Conservation (phyloP, 208 protist genomes). For the Leishmania arabica region DNA sequence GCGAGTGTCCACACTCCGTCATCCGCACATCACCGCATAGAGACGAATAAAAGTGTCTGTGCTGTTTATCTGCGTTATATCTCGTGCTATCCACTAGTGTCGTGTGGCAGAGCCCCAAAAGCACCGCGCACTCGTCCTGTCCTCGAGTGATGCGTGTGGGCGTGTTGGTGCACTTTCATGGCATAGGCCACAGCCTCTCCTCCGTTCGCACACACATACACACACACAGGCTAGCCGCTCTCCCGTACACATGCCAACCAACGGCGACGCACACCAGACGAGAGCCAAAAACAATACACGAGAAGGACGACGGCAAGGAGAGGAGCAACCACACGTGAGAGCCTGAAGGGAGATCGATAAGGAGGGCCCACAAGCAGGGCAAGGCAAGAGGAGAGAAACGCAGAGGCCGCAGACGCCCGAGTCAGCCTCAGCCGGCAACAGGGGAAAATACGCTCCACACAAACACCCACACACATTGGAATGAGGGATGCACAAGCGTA, state of each 20-base stretch:
- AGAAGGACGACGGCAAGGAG: not conserved
- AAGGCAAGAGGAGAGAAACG: not conserved
- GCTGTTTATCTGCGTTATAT: not conserved
- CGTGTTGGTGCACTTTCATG: not conserved
- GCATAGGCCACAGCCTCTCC: not conserved
- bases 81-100: not conserved
- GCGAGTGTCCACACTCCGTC: not conserved
- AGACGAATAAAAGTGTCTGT: conserved; percentile 8
- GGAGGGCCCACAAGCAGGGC: too few relatives aligned
- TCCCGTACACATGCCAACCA: not conserved
- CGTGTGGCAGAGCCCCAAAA: not conserved
- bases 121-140: not conserved
- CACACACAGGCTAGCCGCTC: not conserved
- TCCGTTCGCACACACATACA: not conserved
- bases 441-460: not conserved
- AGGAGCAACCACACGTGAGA: not conserved
- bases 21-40: not conserved
- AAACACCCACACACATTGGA: conserved; percentile 7
- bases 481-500: not conserved
- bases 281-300: not conserved
- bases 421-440: not conserved
- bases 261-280: not conserved
- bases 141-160: not conserved
- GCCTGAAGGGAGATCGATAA: conserved; percentile 8
- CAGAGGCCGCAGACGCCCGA: not conserved